Base-by-base conservation (phyloP, 2,329 filamentous ascomycete genomes). In the Cladophialophora psammophila region DNA sequence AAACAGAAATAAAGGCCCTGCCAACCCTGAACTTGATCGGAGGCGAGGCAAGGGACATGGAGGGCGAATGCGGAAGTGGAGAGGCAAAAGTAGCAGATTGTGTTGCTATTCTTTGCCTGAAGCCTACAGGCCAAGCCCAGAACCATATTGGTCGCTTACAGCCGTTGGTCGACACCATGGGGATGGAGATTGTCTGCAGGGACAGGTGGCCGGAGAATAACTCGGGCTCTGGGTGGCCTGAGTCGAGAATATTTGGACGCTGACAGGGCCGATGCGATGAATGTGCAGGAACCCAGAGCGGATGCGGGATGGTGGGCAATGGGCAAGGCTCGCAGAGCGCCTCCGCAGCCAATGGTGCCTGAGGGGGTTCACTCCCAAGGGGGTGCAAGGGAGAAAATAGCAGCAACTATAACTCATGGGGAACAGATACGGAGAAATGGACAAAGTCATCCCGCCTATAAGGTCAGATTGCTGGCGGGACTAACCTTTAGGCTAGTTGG, bases 41-140 rank as follows among this genome's bases (percentile, higher is more conserved):
- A 60, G 18, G 42, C 48, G 32, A 53, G 48, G 52, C 6, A 42
- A 54, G 15, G 42, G 38, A 9, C 36, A 59, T 32, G 55, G 36
- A 50, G 56, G 59, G 57, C 50, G 42, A 56, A 20, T 52, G 48
- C 56, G 40, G 32, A 38, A 18, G 52, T 60, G 38, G 60, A 40
- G 57, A 60, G 31, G 31, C 15, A n/a, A 45, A 18, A 36, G 58
- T 18, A 13, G 59, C 59, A 40, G 45, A 38, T 7, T 58, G 50
- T 66, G 65, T 64, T 67, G 45, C 68, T 69, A 69, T 69, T 69
- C 64, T 67, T 65, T 65, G 67, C 64, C 20, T 34, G 34, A 60
- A 62, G 59, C 48, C 64, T 57, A 61, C 65, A 65, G 56, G 60
- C 60, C 52, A 63, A 53, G 48, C 34, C 32, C 26, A 61, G 42